Percentiles rank a stretch among this genome's conserved stretches.
Evolutionary conservation across 306 rosid genomes (phyloP).

Genomic region (Vigna hirtella): DNA sequence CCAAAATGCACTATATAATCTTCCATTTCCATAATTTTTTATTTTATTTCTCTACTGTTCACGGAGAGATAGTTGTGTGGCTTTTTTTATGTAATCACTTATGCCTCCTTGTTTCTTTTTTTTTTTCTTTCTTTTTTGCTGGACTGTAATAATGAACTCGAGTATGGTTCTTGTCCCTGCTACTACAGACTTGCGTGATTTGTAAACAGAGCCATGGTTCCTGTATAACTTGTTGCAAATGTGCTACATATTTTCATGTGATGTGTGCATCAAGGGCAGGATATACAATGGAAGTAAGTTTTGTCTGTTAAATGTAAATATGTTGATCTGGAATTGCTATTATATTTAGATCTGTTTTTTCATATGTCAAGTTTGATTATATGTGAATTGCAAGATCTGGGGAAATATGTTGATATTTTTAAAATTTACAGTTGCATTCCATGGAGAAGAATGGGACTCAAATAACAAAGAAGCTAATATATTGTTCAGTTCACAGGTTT

Average conservation of each 20-base stretch:
- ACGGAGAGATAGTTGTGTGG: conserved; percentile 21
- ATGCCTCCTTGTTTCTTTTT: neutral
- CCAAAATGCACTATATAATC: conserved; percentile 27
- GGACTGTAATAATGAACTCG: conserved; percentile 20
- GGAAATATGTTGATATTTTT: conserved; percentile 46
- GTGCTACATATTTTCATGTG: conserved; percentile 86
- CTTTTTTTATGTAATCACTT: conserved; percentile 9
- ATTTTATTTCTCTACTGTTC: neutral
- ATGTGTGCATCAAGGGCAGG: conserved; percentile 95
- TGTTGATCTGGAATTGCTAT: conserved; percentile 11
- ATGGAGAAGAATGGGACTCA: conserved; percentile 80
- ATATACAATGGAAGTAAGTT: conserved; percentile 92
- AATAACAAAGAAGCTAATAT: conserved; percentile 72
- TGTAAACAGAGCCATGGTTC: conserved; percentile 95
- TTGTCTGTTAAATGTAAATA: conserved; percentile 18
- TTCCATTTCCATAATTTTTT: conserved; percentile 6
- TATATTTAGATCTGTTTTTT: conserved; percentile 1
- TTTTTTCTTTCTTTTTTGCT: neutral
- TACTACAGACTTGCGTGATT: conserved; percentile 79
- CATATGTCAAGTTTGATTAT: conserved; percentile 18
- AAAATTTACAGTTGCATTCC: conserved; percentile 74
- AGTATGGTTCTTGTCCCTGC: conserved; percentile 47
- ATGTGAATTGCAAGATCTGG: conserved; percentile 38
- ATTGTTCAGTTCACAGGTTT: conserved; percentile 90
- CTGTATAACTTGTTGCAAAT: conserved; percentile 89